Base-by-base conservation (phyloP, 176 grass and related monocot species). In the Carex cristatella region DNA sequence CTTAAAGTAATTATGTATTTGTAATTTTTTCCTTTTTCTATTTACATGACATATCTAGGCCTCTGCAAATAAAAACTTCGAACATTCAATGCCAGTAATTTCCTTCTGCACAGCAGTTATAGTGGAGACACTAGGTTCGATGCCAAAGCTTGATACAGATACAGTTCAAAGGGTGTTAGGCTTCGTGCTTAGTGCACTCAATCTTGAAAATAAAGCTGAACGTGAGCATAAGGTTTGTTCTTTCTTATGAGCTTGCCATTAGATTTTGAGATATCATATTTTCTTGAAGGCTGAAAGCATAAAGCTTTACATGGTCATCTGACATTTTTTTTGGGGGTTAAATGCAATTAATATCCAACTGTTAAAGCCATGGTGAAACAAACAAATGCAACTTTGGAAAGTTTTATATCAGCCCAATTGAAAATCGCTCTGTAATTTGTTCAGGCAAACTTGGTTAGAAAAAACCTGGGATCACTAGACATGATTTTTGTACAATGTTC, bases 101-200 rank as follows among this genome's bases (percentile, higher is more conserved):
- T 86, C 90, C 85, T 98, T 98, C 87, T 95, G 91, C 75, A 92
- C 88, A 65, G 95, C 93, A 53, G 88, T 98, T 58, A 86, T 89
- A 37, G 93, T 98, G 28, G 95, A 98, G 86, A 91, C 91, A 81
- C 87, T 98, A 75, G 95, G 95, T 78, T 85, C 86, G 62, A 90
- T 95, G 56, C 91, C 91, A 6, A 93, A 89, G 85, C 80, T 98
- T 65, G 95, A 98, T 84, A 92, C 89, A 3, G 91, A 98, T 91
- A 81, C 75, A 79, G 93, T 98, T 64, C 92, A 93, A 74, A 86
- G 88, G 83, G 93, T 98, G 16, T 71, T 93, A 85, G 91, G 91
- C 53, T 94, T 94, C 87, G 93, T 98, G 72, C 85, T 98, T 18
- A 86, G 91, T 76, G 89, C 92, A 19, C 95, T 98, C 78, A 94